Conservation (phyloP, 106 monocot species). For the Iris macrosiphon region DNA sequence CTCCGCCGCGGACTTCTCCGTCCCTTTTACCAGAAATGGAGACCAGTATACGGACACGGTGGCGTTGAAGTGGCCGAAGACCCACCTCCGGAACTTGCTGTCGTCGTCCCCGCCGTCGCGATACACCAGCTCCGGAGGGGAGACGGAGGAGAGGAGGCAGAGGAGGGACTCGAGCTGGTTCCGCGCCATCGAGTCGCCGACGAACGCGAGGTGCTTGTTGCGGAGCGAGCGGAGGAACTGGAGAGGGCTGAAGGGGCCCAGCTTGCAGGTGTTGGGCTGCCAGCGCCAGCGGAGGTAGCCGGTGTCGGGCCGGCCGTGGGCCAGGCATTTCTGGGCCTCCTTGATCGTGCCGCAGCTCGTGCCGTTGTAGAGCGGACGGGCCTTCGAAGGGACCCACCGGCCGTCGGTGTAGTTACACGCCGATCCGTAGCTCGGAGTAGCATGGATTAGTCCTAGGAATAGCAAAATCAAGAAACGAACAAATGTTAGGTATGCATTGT, state of each 20-base stretch:
- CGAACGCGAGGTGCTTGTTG: conserved; percentile 52
- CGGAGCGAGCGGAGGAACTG: conserved; percentile 28
- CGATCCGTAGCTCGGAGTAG: too few relatives aligned
- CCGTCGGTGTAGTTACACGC: conserved; percentile 59
- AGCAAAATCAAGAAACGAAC: too few relatives aligned
- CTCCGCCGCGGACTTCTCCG: conserved; percentile 43
- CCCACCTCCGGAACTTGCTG: conserved; percentile 60
- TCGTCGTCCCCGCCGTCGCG: conserved; percentile 29
- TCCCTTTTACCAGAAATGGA: conserved; percentile 70
- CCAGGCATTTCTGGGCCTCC: conserved; percentile 58
- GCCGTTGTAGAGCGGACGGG: conserved; percentile 40
- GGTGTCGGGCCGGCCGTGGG: conserved; percentile 58
- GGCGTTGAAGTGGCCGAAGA: conserved; percentile 42
- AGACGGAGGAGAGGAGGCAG: conserved; percentile 47
- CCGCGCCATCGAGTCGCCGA: conserved; percentile 69
- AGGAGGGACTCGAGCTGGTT: conserved; percentile 74
- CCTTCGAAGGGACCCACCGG: conserved; percentile 21
- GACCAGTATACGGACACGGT: conserved; percentile 89
- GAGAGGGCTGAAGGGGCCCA: conserved; percentile 28
- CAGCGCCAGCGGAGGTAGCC: conserved; percentile 51
- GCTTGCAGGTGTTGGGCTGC: conserved; percentile 34
- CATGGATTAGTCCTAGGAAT: too few relatives aligned
- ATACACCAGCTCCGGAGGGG: conserved; percentile 32
- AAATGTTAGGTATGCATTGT: too few relatives aligned
- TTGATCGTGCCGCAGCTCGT: conserved; percentile 49